Base-by-base conservation (phyloP, 495 filamentous ascomycete genomes). In the Penicillium ochrochloron region DNA sequence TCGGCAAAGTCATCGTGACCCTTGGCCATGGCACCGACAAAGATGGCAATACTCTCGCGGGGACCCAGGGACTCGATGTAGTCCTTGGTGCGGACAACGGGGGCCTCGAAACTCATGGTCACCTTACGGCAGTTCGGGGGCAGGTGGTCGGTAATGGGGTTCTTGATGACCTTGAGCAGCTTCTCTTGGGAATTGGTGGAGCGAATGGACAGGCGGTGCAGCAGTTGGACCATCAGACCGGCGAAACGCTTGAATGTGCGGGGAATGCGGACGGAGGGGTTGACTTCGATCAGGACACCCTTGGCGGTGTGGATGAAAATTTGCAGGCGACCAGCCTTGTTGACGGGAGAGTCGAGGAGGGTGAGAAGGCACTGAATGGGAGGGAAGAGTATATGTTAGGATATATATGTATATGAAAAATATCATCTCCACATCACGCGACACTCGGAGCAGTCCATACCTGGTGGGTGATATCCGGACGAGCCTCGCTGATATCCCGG, bases 201-300 rank as follows among this genome's bases (percentile, higher is more conserved):
- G 68, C 95, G 92, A 72, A 99, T 99, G 34, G 92, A 95, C 33
- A 97, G 88, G 34, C 93, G 92, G 78, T 99, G 95, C 15, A 99
- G 89, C n/a, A 98, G 85, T 80, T 99, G 95, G 41, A 99, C 95
- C 95, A 98, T 99, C 65, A 98, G 81, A 73, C 95, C 95, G 33
- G 95, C 94, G 71, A 98, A 99, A 51, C 95, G 93, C 84, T 99
- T 99, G 82, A 99, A 99, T 0, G 95, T 99, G 66, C 95, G 89
- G 31, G 95, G 95, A 65, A 99, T 97, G 64, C 95, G 92, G 44
- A 99, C 95, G 12, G 95, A 90, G 25, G 95, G 95, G 74, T 92
- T 97, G 68, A 99, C 96, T 80, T 97, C 94, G 68, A 99, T 99
- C 68, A 99, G 83, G 41, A 97, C 94, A 46, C 93, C 93, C 76